Evolutionary conservation across 2,329 filamentous ascomycete genomes (phyloP).

Genomic region (Beauveria sp.): DNA sequence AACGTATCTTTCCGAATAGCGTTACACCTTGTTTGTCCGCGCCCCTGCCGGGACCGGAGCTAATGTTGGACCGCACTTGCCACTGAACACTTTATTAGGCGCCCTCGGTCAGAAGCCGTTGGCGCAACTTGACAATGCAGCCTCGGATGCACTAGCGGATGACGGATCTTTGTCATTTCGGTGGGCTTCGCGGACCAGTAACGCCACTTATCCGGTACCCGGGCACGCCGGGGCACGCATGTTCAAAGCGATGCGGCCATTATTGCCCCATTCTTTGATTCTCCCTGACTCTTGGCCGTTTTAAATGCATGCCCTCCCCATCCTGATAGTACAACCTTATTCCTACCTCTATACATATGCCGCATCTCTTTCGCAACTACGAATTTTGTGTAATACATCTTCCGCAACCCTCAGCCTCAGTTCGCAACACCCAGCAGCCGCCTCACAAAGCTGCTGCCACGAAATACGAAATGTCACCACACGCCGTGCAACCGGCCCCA

Average conservation of each 20-base stretch:
- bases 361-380: no score
- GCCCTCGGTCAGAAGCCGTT: slow-evolving; percentile 1
- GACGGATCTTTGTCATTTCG: slow-evolving; percentile 2
- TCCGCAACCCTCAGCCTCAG: no score
- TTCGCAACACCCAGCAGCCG: not conserved
- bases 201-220: not conserved
- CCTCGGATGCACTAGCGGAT: slow-evolving; percentile 8
- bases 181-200: not conserved
- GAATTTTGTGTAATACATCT: no score
- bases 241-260: not conserved
- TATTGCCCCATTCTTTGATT: not conserved
- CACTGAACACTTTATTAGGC: no score
- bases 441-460: not conserved
- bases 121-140: not conserved
- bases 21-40: no score
- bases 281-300: not conserved
- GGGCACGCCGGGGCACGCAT: not conserved
- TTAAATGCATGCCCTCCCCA: not conserved
- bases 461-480: slow-evolving; percentile 32
- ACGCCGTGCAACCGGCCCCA: slow-evolving; percentile 24
- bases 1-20: no score
- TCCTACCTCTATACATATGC: not conserved
- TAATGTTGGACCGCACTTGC: no score
- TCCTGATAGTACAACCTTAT: not conserved
- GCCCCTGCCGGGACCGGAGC: no score